These are phyloP conservation scores for Hypoxylon sp. DNA, from an alignment of 2,329 filamentous ascomycete genomes.

Conservation along the genomic window DNA sequence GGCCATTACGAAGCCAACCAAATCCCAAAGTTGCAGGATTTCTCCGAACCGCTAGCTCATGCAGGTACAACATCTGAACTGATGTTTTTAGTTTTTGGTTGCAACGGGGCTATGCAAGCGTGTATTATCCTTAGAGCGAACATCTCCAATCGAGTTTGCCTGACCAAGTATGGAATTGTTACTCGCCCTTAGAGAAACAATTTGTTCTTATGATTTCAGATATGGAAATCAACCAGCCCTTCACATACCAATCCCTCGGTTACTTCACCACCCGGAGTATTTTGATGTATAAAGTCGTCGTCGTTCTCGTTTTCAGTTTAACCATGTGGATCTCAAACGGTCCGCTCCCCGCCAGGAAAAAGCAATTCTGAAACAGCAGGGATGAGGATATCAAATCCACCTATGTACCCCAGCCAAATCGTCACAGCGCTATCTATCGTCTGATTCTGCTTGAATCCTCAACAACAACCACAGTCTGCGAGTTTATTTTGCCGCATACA, in stretches of 20 bases:
- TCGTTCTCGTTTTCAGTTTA: constrained; percentile 33
- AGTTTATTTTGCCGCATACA: background rate
- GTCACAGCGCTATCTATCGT: constrained; percentile 42
- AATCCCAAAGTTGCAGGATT: constrained; percentile 38
- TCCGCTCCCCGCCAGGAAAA: constrained; percentile 39
- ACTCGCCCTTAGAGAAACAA: constrained; percentile 6
- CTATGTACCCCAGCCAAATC: constrained; percentile 13
- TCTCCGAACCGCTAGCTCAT: constrained; percentile 41
- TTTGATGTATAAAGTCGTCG: constrained; percentile 6
- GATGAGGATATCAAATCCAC: constrained; percentile 18
- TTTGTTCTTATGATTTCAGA: constrained; percentile 11
- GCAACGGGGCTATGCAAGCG: constrained; percentile 17
- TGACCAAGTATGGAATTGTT: background rate
- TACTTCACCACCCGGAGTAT: constrained; percentile 18
- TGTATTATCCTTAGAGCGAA: constrained; percentile 4
- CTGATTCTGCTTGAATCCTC: constrained; percentile 28
- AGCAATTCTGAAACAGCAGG: constrained; percentile 49
- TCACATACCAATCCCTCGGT: constrained; percentile 9
- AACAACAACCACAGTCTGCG: constrained; percentile 5
- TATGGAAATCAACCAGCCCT: background rate
- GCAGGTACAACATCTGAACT: constrained; percentile 30
- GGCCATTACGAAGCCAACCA: constrained; percentile 36
- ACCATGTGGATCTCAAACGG: constrained; percentile 42
- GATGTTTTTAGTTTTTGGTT: constrained; percentile 15
- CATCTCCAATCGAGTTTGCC: background rate